Conservation (phyloP, 345 rosid genomes). For the Pistacia integerrima region DNA sequence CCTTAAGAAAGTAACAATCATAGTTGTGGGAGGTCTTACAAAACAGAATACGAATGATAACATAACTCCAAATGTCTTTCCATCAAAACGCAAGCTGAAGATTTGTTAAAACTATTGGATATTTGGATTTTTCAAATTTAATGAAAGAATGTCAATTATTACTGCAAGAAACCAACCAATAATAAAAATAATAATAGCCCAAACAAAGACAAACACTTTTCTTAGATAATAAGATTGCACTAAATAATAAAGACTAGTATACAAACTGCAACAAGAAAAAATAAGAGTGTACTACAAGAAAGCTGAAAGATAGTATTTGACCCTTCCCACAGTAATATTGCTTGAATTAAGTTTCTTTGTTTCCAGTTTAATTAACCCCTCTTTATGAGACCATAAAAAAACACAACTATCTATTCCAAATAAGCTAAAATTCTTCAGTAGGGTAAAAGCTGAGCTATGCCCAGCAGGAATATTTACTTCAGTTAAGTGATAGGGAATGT, state of each 20-base stretch:
- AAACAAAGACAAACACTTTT: too few species aligned
- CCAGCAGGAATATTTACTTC: background rate
- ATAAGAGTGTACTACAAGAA: too few species aligned
- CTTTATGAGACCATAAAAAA: background rate
- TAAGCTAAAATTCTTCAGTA: background rate
- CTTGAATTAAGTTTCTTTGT: too few species aligned
- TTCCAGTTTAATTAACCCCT: too few species aligned
- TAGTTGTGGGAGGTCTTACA: background rate
- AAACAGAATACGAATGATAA: background rate
- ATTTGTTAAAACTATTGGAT: background rate
- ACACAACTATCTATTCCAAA: background rate
- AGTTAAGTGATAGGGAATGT: background rate
- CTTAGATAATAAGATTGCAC: too few species aligned
- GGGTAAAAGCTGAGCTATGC: background rate
- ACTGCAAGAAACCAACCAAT: background rate
- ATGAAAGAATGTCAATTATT: background rate
- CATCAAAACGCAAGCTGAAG: background rate
- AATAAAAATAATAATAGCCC: too few species aligned
- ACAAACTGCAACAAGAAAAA: too few species aligned
- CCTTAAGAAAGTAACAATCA: background rate
- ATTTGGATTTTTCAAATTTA: background rate
- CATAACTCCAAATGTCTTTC: background rate
- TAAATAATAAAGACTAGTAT: too few species aligned
- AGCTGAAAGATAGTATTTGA: too few species aligned
- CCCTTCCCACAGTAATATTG: too few species aligned